These are phyloP conservation scores for Malania oleifera DNA, from an alignment of 164 flowering plant genomes.

Conservation along the genomic window DNA sequence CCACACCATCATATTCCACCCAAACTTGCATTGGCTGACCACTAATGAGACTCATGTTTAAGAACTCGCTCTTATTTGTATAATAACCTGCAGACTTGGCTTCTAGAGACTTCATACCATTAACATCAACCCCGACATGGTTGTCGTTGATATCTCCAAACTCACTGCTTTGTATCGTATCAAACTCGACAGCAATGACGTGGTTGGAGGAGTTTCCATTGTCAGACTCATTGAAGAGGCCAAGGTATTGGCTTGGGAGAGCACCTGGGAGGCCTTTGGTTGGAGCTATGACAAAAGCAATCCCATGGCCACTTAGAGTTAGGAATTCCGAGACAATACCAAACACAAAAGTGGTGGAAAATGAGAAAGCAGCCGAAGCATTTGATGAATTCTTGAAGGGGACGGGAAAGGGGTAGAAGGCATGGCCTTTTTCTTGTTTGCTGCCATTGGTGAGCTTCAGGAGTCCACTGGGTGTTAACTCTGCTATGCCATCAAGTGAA, in stretches of 20 bases:
- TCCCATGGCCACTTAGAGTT: constrained; percentile 16
- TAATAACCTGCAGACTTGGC: constrained; percentile 16
- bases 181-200: constrained; percentile 21
- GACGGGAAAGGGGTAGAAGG: constrained; percentile 16
- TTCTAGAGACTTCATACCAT: constrained; percentile 11
- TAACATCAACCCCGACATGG: constrained; percentile 26
- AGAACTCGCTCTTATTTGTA: neutral
- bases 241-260: constrained; percentile 10
- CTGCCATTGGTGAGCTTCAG: constrained; percentile 19
- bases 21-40: constrained; percentile 21
- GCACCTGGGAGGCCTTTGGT: constrained; percentile 10
- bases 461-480: constrained; percentile 15
- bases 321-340: constrained; percentile 10
- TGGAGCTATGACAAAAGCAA: constrained; percentile 23
- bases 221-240: constrained; percentile 19
- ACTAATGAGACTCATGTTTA: constrained; percentile 15
- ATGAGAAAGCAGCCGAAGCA: constrained; percentile 12
- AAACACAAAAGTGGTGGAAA: constrained; percentile 30
- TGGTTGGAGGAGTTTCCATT: constrained; percentile 13
- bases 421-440: constrained; percentile 12
- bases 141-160: constrained; percentile 17
- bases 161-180: constrained; percentile 5
- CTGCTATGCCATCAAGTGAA: constrained; percentile 22
- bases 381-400: constrained; percentile 13
- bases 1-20: constrained; percentile 21